These are phyloP conservation scores for Apophysomyces ossiformis DNA, from an alignment of 371 early-diverging fungal genomes.

Conservation along the genomic window DNA sequence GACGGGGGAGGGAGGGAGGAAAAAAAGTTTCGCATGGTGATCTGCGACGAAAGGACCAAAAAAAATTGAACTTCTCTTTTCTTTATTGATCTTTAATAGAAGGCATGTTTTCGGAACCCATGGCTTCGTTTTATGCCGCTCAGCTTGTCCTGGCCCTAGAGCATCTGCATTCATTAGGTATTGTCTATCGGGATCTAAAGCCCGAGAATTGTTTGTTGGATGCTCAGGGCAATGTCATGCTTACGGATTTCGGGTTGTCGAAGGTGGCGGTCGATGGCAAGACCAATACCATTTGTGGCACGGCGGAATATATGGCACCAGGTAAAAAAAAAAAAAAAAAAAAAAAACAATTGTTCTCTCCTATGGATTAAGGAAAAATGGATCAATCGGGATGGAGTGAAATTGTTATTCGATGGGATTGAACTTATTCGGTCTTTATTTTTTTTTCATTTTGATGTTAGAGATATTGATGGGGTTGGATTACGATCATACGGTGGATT, in stretches of 20 bases:
- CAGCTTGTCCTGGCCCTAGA: slow-evolving; percentile 87
- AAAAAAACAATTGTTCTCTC: neutral
- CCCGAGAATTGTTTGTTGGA: slow-evolving; percentile 91
- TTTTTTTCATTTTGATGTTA: slow-evolving; percentile 44
- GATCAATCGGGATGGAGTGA: neutral
- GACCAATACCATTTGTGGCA: slow-evolving; percentile 93
- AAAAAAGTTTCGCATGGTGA: too few species aligned
- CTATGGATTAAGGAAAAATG: neutral
- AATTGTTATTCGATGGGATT: too few species aligned
- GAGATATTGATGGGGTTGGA: slow-evolving; percentile 84
- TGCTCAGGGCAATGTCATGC: slow-evolving; percentile 77
- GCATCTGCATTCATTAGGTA: slow-evolving; percentile 83
- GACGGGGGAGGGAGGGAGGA: too few species aligned
- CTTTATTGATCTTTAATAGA: slow-evolving; percentile 46
- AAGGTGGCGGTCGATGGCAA: slow-evolving; percentile 70
- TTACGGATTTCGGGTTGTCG: slow-evolving; percentile 93
- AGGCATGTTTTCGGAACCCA: slow-evolving; percentile 77
- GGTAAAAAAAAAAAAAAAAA: too few species aligned
- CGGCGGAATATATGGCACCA: slow-evolving; percentile 81
- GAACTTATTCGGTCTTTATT: slow-evolving; percentile 8
- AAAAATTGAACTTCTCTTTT: too few species aligned
- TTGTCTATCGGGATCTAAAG: slow-evolving; percentile 89
- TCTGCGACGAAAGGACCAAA: too few species aligned
- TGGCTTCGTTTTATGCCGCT: slow-evolving; percentile 83
- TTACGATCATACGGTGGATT: slow-evolving; percentile 89